These are phyloP conservation scores for Saccharum officinarum DNA, from an alignment of 176 grass and related monocot species.

Conservation along the genomic window DNA sequence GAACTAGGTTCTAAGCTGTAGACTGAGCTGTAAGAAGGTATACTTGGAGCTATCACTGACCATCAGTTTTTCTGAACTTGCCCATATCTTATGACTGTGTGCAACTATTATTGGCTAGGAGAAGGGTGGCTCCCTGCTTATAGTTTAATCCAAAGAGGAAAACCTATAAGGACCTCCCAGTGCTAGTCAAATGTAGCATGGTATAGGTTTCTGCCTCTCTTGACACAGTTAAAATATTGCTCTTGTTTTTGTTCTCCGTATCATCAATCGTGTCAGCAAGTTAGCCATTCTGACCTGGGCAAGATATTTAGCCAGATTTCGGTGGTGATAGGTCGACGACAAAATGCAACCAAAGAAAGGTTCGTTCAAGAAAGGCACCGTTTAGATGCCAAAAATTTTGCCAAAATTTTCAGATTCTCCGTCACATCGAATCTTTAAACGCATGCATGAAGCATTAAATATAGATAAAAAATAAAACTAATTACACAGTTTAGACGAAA, in stretches of 20 bases:
- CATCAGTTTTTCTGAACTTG: slow-evolving; percentile 29
- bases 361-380: background rate
- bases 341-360: background rate
- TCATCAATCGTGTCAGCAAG: background rate
- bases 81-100: slow-evolving; percentile 33
- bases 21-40: slow-evolving; percentile 49
- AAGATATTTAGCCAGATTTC: background rate
- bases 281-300: background rate
- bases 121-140: slow-evolving; percentile 27
- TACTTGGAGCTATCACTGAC: slow-evolving; percentile 38
- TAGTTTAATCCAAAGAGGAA: slow-evolving; percentile 48
- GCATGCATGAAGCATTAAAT: no score
- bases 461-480: no score
- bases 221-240: background rate
- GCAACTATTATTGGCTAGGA: slow-evolving; percentile 34
- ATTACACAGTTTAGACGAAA: no score
- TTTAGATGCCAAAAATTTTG: no score
- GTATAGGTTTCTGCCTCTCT: background rate
- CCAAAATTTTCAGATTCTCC: no score
- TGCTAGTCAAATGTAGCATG: slow-evolving; percentile 4
- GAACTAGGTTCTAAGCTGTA: slow-evolving; percentile 57
- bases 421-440: no score
- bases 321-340: background rate
- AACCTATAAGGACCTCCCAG: slow-evolving; percentile 26
- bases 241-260: background rate